A percentile compares a stretch with the other conserved stretches of the same genome.
phyloP scores from a whole-genome alignment of 2,329 filamentous ascomycete genomes.

The Cadophora gregata region DNA sequence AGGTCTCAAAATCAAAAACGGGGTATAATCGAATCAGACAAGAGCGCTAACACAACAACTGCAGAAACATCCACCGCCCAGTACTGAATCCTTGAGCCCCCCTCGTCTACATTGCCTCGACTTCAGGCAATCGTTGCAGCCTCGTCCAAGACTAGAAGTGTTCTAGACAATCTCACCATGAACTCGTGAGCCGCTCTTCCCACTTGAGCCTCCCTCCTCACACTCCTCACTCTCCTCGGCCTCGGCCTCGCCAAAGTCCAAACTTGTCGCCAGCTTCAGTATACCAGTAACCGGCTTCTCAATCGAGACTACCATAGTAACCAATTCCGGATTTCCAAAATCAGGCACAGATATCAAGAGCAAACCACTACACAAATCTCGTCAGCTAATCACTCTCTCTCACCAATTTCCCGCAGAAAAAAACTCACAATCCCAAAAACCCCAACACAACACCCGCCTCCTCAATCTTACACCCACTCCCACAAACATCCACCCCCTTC shows the following conservation, averaged over 20 bases:
- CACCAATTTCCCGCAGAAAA: neutral
- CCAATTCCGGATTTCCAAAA: conserved; percentile 29
- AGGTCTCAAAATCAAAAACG: too few relatives aligned
- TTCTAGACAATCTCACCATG: neutral
- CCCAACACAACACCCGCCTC: conserved; percentile 29
- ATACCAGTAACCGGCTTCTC: conserved; percentile 26
- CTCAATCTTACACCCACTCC: neutral
- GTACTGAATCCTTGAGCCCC: neutral
- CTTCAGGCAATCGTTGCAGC: neutral
- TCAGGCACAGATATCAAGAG: conserved; percentile 30
- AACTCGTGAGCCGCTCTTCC: conserved; percentile 1
- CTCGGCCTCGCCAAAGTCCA: conserved; percentile 28
- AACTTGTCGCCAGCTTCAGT: conserved; percentile 29
- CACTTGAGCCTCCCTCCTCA: conserved; percentile 1
- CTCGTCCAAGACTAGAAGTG: neutral
- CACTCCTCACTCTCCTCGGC: conserved; percentile 18
- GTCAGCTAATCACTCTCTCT: neutral
- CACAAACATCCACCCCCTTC: conserved; percentile 21
- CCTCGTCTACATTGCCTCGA: too few relatives aligned
- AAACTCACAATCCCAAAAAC: conserved; percentile 33
- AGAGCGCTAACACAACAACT: too few relatives aligned
- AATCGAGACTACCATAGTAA: conserved; percentile 25
- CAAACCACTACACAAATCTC: conserved; percentile 24
- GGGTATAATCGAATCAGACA: too few relatives aligned
- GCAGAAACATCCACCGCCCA: too few relatives aligned